Base-by-base conservation (phyloP, 2,329 filamentous ascomycete genomes). In the Mycosphaerella sp. region DNA sequence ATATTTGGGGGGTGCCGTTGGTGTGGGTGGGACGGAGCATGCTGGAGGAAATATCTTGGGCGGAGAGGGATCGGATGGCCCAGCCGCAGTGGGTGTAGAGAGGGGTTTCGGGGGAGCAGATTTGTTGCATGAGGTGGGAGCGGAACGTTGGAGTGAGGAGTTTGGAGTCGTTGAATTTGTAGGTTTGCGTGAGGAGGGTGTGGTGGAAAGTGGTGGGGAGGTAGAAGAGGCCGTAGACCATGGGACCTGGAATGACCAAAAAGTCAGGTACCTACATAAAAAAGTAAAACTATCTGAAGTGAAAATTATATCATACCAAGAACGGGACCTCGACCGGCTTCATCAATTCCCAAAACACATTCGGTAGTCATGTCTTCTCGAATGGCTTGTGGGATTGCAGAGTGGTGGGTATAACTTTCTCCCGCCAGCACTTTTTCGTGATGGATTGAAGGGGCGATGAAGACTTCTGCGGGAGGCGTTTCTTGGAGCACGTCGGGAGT, bases 131-230 rank as follows among this genome's bases (percentile, higher is more conserved):
- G 32, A 97, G 80, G 7, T 78, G 72, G 11, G 87, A 85, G 60
- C 92, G 89, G 38, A 92, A 82, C n/a, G 78, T 75, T 0, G 91
- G 82, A 0, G 87, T 95, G 39, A 97, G 82, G 4, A 90, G 88
- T 74, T 97, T 97, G 69, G 87, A 95, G 77, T 97, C 92, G 76
- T 96, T 87, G 73, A 96, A 96, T 75, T 85, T 87, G 75, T 95
- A 86, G 3, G 83, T 82, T 36, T 81, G 73, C 48, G 88, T 86
- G 21, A 97, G 83, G 29, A 96, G 82, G 1, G 86, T 79, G 67
- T 85, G 83, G 59, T 85, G 80, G 36, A 78, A 69, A 26, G 85
- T 80, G 29, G 83, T 76, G 0, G 83, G 78, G 1, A 88, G 71
- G 48, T 95, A 95, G 61, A 95, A 87, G 34, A 82, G 74, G 46